phyloP scores from a whole-genome alignment of 1,284 basidiomycete genomes.

The Tausonia pullulans region DNA sequence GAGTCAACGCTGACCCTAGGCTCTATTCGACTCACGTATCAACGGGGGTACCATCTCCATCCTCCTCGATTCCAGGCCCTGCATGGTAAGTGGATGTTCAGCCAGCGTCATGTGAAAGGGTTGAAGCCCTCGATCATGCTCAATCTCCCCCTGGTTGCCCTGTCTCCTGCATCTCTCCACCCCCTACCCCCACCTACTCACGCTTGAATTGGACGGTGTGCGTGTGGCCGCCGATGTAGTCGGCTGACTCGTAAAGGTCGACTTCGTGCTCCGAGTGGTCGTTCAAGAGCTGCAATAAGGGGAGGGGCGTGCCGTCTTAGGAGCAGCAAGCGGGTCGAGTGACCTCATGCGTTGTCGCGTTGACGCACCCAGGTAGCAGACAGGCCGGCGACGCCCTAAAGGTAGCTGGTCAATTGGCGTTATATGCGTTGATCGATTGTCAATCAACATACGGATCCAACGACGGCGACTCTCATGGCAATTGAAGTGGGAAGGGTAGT shows the following conservation, averaged over 20 bases:
- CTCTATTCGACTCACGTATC: constrained; percentile 45
- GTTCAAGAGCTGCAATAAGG: constrained; percentile 46
- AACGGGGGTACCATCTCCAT: constrained; percentile 42
- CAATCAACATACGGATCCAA: constrained; percentile 43
- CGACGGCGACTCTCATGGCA: constrained; percentile 49
- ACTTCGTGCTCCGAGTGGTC: constrained; percentile 68
- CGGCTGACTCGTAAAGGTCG: constrained; percentile 61
- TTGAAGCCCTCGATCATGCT: neutral
- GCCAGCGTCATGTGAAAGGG: too few relatives aligned
- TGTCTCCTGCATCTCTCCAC: constrained; percentile 24
- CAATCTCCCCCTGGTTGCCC: constrained; percentile 27
- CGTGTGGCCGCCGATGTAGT: constrained; percentile 63
- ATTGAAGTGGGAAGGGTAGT: too few relatives aligned
- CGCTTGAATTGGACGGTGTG: constrained; percentile 55
- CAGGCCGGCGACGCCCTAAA: constrained; percentile 56
- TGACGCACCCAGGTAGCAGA: constrained; percentile 58
- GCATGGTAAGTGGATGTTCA: too few relatives aligned
- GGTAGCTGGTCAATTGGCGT: too few relatives aligned
- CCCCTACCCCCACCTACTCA: constrained; percentile 17
- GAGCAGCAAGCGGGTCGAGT: neutral
- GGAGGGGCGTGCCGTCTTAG: neutral
- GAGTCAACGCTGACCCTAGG: neutral
- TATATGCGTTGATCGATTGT: too few relatives aligned
- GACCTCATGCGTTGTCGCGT: neutral
- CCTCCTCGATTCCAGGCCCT: neutral